Evolutionary conservation across 78 protist genomes (phyloP), one percentile per base, ranked within the genome.

Genomic region (Parvularia atlantis): DNA sequence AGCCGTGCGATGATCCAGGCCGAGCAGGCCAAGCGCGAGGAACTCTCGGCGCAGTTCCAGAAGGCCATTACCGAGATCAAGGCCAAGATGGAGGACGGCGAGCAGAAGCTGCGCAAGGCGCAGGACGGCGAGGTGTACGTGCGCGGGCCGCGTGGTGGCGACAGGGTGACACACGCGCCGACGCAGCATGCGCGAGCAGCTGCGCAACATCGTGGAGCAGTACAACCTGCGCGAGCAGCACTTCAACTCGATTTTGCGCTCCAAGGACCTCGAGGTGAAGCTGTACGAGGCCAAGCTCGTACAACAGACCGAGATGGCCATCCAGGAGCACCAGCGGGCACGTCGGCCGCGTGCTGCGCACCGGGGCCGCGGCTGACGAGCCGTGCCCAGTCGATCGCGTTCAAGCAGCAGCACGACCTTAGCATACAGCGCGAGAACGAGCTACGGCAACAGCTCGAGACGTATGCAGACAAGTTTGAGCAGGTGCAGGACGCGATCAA

Each of bases 381-480:
- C 30, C 16, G 58, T 30, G 30, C 33, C 7, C 33, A 44, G 1
- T 26, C 26, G 11, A 37, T 24, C 11, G 28, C 19, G 20, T 1
- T 43, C 19, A 28, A 11, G 41, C 2, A 36, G 22, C 36, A 30
- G 43, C 33, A 50, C 28, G 11, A n/a, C 11, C 43, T 43, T 16
- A 19, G 2, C 4, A 35, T 22, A 3, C 60, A 67, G 73, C 50
- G 24, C 1, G 73, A 67, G 60, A 1, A 0, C 44, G 73, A 52
- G 7, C 37, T 50, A 33, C 35, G 37, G 19, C 19, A 20, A 36
- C 73, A 67, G 24, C 19, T 67, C 36, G 0, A 11, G 7, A 9
- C 24, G 60, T 69, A 69, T 66, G 65, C 44, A 4, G 75, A 69
- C 37, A 69, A 69, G 52, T 69, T 69, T 19, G 65, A 69, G 61